A percentile compares a stretch with the other conserved stretches of the same genome.
Conservation (phyloP, 2,329 filamentous ascomycete species). For the Ascochyta lentis region DNA sequence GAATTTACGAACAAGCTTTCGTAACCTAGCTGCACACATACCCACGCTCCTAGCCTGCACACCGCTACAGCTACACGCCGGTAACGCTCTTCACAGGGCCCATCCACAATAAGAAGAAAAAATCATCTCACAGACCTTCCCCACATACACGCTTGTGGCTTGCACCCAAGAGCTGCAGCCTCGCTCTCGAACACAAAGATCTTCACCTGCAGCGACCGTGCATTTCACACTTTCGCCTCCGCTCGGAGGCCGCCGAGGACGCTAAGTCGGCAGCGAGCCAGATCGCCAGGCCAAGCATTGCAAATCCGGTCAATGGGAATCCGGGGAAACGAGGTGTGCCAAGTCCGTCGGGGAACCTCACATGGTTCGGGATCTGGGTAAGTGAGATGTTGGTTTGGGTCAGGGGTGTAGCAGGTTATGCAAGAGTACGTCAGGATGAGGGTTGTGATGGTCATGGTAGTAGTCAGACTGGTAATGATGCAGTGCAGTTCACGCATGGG, state of each 20-base stretch:
- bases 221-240: background rate
- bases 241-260: constrained; percentile 14
- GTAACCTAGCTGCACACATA: background rate
- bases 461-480: background rate
- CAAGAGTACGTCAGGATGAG: background rate
- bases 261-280: constrained; percentile 7
- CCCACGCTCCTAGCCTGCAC: background rate
- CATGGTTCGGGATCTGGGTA: background rate
- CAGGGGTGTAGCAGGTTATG: background rate
- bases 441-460: background rate
- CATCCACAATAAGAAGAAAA: background rate
- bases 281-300: constrained; percentile 13
- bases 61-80: background rate
- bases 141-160: background rate
- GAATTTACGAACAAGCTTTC: background rate
- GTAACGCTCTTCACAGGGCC: background rate
- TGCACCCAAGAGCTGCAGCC: constrained; percentile 2
- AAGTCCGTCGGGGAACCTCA: constrained; percentile 19
- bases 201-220: background rate
- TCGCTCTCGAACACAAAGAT: constrained; percentile 12
- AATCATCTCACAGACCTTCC: background rate
- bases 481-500: background rate
- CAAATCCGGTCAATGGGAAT: constrained; percentile 14
- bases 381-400: background rate
- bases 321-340: constrained; percentile 13